Evolutionary conservation across 1,284 basidiomycete species (phyloP).

Genomic region (Marasmius oreades): DNA sequence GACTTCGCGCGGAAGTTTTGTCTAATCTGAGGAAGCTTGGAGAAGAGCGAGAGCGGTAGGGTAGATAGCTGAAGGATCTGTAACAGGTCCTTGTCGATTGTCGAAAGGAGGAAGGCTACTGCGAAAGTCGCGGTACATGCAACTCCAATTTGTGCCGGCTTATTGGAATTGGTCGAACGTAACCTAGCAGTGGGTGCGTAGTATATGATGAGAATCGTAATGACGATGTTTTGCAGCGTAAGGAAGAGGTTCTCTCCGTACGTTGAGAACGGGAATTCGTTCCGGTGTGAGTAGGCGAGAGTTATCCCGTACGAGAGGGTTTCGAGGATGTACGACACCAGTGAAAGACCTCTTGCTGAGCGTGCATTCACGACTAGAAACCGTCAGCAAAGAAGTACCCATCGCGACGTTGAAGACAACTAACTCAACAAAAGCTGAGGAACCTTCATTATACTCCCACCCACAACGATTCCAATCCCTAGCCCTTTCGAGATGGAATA

Average conservation of each 20-base stretch:
- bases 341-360: slow-evolving; percentile 82
- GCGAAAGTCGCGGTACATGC: slow-evolving; percentile 1
- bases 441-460: slow-evolving; percentile 94
- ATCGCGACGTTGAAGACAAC: slow-evolving; percentile 23
- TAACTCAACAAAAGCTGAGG: slow-evolving; percentile 80
- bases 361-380: slow-evolving; percentile 51
- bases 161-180: slow-evolving; percentile 5
- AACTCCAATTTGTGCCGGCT: background rate
- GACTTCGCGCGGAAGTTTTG: slow-evolving; percentile 72
- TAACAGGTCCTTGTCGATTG: slow-evolving; percentile 49
- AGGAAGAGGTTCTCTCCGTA: slow-evolving; percentile 94
- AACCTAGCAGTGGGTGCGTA: slow-evolving; percentile 35
- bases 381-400: slow-evolving; percentile 6
- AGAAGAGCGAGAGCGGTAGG: slow-evolving; percentile 80
- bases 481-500: slow-evolving; percentile 91
- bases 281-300: slow-evolving; percentile 81
- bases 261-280: slow-evolving; percentile 88
- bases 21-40: slow-evolving; percentile 85
- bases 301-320: slow-evolving; percentile 86
- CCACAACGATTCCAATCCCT: slow-evolving; percentile 89
- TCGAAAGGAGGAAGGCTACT: slow-evolving; percentile 40
- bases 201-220: slow-evolving; percentile 78
- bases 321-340: slow-evolving; percentile 80
- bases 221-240: slow-evolving; percentile 78
- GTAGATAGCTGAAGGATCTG: slow-evolving; percentile 73